phyloP scores from a whole-genome alignment of 441 rosid species.

The California macrophylla region DNA sequence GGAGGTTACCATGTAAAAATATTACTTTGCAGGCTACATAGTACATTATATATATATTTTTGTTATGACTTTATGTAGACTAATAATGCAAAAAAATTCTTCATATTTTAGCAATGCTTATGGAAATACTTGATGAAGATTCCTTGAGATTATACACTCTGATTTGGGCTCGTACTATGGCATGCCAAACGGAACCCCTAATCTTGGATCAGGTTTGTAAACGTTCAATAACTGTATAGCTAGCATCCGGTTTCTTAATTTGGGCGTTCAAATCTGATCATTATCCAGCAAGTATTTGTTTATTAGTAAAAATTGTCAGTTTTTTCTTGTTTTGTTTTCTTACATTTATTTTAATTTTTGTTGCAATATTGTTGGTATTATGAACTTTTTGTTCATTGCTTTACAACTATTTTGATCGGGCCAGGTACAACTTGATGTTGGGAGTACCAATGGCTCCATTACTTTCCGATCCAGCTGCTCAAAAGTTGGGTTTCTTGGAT shows the following conservation, averaged over 20 bases:
- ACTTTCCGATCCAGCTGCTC: slow-evolving; percentile 65
- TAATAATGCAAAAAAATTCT: slow-evolving; percentile 6
- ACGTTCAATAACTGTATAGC: neutral
- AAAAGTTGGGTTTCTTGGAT: slow-evolving; percentile 64
- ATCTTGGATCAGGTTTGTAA: slow-evolving; percentile 52
- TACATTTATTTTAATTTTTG: neutral
- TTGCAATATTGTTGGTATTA: neutral
- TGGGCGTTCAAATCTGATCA: neutral
- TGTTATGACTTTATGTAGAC: neutral
- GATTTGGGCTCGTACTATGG: slow-evolving; percentile 84
- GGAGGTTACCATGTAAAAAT: slow-evolving; percentile 68
- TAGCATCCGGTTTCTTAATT: neutral
- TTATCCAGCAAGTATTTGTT: neutral
- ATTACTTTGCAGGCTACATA: slow-evolving; percentile 18
- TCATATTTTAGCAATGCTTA: slow-evolving; percentile 53
- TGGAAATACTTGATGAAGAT: slow-evolving; percentile 73
- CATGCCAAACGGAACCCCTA: slow-evolving; percentile 91
- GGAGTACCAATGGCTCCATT: slow-evolving; percentile 46
- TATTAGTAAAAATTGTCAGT: neutral
- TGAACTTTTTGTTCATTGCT: slow-evolving; percentile 4
- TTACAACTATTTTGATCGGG: slow-evolving; percentile 16
- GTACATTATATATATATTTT: neutral
- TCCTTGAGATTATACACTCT: slow-evolving; percentile 76
- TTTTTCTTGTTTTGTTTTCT: neutral
- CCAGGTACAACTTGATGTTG: slow-evolving; percentile 72